Percentiles rank a stretch among this genome's conserved stretches.
These are phyloP conservation scores for Vicia faba DNA, from an alignment of 306 rosid species.

Conservation along the genomic window DNA sequence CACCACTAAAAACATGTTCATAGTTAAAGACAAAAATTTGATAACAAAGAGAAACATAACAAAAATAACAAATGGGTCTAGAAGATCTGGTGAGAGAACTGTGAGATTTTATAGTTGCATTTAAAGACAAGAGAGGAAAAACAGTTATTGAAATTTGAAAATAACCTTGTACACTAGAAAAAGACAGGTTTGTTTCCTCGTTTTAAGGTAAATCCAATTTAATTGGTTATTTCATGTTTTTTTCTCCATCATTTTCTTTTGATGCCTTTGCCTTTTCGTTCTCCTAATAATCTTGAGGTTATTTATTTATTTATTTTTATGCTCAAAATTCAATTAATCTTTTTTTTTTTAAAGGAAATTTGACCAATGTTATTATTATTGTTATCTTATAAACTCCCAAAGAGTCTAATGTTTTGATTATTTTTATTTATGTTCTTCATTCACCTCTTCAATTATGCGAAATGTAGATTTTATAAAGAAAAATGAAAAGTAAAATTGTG, in stretches of 20 bases:
- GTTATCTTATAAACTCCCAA: background rate
- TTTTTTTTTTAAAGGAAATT: background rate
- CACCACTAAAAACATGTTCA: slow-evolving; percentile 28
- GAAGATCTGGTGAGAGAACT: slow-evolving; percentile 39
- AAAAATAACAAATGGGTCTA: slow-evolving; percentile 38
- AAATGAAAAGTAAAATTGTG: background rate
- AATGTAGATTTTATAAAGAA: background rate
- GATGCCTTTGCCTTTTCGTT: slow-evolving; percentile 26
- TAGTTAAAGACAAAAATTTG: slow-evolving; percentile 22
- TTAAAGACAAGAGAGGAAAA: slow-evolving; percentile 45
- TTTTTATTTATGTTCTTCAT: background rate
- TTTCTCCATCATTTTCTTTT: slow-evolving; percentile 2
- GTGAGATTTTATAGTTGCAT: slow-evolving; percentile 32
- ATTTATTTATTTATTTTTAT: background rate
- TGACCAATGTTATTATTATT: background rate
- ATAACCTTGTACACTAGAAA: slow-evolving; percentile 30
- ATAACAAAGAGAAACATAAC: slow-evolving; percentile 39
- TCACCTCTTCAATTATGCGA: background rate
- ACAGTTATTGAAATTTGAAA: slow-evolving; percentile 34
- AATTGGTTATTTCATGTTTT: background rate
- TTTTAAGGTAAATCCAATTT: slow-evolving; percentile 17
- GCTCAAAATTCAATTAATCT: background rate
- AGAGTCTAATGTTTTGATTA: background rate
- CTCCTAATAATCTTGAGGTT: slow-evolving; percentile 21
- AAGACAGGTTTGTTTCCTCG: slow-evolving; percentile 26